These are phyloP conservation scores for Aspergillus hortae DNA, from an alignment of 2,329 filamentous ascomycete genomes.

Conservation along the genomic window DNA sequence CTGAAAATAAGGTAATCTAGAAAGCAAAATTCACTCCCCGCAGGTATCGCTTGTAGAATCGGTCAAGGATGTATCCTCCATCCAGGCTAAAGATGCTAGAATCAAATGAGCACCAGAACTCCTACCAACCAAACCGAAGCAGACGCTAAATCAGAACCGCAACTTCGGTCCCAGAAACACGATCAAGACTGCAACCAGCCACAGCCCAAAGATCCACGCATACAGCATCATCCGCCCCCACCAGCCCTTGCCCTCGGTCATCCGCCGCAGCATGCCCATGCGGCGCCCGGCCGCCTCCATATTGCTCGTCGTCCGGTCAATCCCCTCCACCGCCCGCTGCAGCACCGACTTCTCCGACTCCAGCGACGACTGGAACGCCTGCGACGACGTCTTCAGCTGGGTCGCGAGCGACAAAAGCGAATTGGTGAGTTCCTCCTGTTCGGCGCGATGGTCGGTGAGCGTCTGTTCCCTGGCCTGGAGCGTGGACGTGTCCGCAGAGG, in stretches of 20 bases:
- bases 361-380: conserved; percentile 67
- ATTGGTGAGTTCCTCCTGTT: conserved; percentile 78
- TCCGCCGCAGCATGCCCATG: conserved; percentile 72
- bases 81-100: not conserved
- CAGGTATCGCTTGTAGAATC: too few relatives aligned
- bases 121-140: conserved; percentile 1
- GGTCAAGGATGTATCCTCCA: too few relatives aligned
- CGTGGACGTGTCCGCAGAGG: conserved; percentile 11
- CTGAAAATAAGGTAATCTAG: not conserved
- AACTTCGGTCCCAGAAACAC: conserved; percentile 87
- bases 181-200: conserved; percentile 71
- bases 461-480: conserved; percentile 61
- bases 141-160: conserved; percentile 58
- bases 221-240: conserved; percentile 81
- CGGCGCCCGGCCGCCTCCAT: conserved; percentile 72
- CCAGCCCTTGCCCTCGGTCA: conserved; percentile 88
- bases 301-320: conserved; percentile 71
- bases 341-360: conserved; percentile 73
- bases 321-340: conserved; percentile 65
- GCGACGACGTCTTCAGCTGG: conserved; percentile 70
- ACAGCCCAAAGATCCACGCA: conserved; percentile 76
- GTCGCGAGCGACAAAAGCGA: conserved; percentile 78
- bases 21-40: too few relatives aligned
- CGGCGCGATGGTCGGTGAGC: conserved; percentile 70
- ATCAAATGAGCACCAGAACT: not conserved